Conservation (phyloP, 306 rosid species). For the Arachis stenosperma region DNA sequence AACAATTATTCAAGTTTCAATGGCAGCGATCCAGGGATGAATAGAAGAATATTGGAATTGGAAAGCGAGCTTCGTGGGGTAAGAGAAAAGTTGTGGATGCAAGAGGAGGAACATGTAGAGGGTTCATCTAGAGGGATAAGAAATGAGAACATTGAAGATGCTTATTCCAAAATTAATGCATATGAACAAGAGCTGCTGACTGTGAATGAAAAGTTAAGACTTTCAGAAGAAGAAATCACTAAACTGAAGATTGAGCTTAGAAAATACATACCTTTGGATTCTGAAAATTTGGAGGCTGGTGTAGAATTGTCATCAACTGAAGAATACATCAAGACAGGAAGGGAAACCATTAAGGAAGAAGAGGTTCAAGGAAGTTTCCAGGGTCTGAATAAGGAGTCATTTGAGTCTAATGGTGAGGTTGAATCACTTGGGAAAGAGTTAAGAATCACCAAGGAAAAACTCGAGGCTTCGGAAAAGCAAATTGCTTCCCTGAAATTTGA, state of each 20-base stretch:
- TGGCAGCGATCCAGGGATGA: conserved; percentile 57
- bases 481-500: conserved; percentile 60
- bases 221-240: conserved; percentile 61
- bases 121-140: conserved; percentile 46
- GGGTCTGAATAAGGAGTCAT: conserved; percentile 38
- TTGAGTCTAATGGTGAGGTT: conserved; percentile 43
- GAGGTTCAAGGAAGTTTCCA: conserved; percentile 39
- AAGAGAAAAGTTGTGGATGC: conserved; percentile 72
- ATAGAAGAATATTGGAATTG: conserved; percentile 71
- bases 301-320: conserved; percentile 30
- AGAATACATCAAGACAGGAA: conserved; percentile 37
- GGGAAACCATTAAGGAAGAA: conserved; percentile 18
- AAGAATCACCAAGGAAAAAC: conserved; percentile 57
- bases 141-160: conserved; percentile 53
- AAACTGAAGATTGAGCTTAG: conserved; percentile 62
- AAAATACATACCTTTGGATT: conserved; percentile 39
- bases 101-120: conserved; percentile 59
- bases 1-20: conserved; percentile 70
- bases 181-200: conserved; percentile 66
- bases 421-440: conserved; percentile 58
- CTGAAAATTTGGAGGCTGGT: conserved; percentile 33
- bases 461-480: conserved; percentile 61
- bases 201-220: conserved; percentile 60
- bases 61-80: conserved; percentile 83
- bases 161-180: conserved; percentile 49